Evolutionary conservation across 1,284 basidiomycete species (phyloP), one percentile per base, ranked within the genome.

Genomic region (Peniophora sp.): DNA sequence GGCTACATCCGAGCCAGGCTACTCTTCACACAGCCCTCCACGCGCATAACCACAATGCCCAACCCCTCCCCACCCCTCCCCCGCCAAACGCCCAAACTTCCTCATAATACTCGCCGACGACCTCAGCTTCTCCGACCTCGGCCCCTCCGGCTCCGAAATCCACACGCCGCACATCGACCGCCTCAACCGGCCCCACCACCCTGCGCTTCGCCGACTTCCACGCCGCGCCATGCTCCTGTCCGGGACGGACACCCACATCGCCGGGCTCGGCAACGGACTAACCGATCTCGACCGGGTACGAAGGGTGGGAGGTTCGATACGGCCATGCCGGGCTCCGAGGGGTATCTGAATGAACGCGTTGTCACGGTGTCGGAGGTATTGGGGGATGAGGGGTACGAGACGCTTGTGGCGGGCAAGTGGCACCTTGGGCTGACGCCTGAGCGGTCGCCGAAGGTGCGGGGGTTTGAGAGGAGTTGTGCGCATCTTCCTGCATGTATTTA

Each of bases 141-240:
- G 60, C n/a, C 60, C 58, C 55, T 61, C 56, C 36, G 60, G 60
- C 12, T 53, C 54, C 22, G 60, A 61, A 43, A 61, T 61, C 23
- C 50, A 47, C 32, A 57, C 56, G 15, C 57, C 56, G 20, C 52
- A 58, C 41, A 53, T 59, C 35, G 60, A 58, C 52, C 57, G 53
- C 39, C 52, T 61, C 17, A 60, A 57, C 43, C 49, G 24, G 45
- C 48, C 10, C 14, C 36, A 50, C 24, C 45, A 37, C 12, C 17
- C 48, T 58, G 17, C 55, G 55, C 24, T 57, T 57, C 51, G 58
- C 60, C 17, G 54, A 58, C 47, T 57, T 51, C 51, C 57, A 59
- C 48, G 54, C 57, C 15, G 58, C 55, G 51, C 58, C 22, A 61
- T 61, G 60, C 52, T 61, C 27, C 5, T 61, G 44, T 54, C 54